These are phyloP conservation scores for Cadophora malorum DNA, from an alignment of 2,329 filamentous ascomycete species.

Conservation along the genomic window DNA sequence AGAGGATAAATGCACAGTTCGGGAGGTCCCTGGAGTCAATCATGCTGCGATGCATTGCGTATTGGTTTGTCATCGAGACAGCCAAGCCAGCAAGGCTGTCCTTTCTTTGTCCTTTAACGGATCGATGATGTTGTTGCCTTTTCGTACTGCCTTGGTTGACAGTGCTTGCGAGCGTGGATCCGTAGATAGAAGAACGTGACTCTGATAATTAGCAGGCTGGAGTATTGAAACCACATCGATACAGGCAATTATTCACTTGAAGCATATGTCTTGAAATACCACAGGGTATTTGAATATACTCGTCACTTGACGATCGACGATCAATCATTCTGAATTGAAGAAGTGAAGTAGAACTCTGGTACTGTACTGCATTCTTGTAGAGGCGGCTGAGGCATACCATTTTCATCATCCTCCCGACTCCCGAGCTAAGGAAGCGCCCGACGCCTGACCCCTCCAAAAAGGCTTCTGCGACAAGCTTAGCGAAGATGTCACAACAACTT, in stretches of 20 bases:
- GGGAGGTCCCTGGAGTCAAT: background rate
- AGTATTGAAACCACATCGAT: background rate
- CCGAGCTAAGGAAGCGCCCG: too few relatives aligned
- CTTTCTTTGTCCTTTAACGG: background rate
- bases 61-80: constrained; percentile 3
- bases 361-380: background rate
- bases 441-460: constrained; percentile 7
- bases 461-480: constrained; percentile 15
- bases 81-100: constrained; percentile 4
- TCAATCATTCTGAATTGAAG: background rate
- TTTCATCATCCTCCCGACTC: background rate
- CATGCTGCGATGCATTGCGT: background rate
- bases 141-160: background rate
- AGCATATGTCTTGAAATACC: background rate
- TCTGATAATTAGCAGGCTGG: background rate
- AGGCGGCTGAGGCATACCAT: background rate
- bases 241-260: constrained; percentile 11
- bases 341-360: background rate
- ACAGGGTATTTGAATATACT: background rate
- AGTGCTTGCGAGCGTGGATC: constrained; percentile 8
- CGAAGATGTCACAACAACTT: constrained; percentile 26
- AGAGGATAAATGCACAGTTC: constrained; percentile 25
- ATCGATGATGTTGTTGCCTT: background rate
- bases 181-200: constrained; percentile 25
- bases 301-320: background rate